phyloP scores from a whole-genome alignment of 2,329 filamentous ascomycete species.

The Penicillium sp. region DNA sequence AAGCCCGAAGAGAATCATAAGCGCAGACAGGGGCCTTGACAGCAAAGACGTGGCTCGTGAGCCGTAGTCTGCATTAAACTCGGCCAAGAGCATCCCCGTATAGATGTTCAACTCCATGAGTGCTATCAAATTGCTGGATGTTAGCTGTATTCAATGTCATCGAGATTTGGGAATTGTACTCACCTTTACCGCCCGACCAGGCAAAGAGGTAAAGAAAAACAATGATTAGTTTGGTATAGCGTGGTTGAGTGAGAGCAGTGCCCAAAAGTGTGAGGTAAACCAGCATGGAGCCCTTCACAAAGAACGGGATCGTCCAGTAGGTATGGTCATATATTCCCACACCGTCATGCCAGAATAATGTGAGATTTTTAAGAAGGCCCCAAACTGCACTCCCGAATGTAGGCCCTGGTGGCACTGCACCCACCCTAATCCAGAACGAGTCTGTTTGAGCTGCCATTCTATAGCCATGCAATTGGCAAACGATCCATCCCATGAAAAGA shows the following conservation, averaged over 20 bases:
- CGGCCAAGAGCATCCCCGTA: conserved; percentile 32
- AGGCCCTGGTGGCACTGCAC: conserved; percentile 19
- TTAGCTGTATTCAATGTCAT: background rate
- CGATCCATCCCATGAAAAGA: conserved; percentile 29
- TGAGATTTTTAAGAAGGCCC: conserved; percentile 25
- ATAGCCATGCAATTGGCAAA: conserved; percentile 31
- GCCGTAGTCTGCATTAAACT: conserved; percentile 32
- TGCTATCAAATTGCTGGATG: conserved; percentile 11
- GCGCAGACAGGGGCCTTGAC: conserved; percentile 23
- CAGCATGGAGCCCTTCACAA: conserved; percentile 47
- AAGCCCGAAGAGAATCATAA: conserved; percentile 31
- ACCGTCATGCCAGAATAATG: conserved; percentile 42
- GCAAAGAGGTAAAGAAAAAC: conserved; percentile 45
- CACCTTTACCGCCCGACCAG: conserved; percentile 36
- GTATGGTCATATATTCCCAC: conserved; percentile 48
- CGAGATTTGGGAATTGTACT: conserved; percentile 11
- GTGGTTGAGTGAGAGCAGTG: conserved; percentile 43
- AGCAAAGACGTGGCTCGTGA: conserved; percentile 25
- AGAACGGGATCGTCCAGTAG: conserved; percentile 50
- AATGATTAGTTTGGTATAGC: conserved; percentile 41
- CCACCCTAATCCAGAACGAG: conserved; percentile 30
- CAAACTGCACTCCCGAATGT: conserved; percentile 20
- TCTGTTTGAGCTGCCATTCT: conserved; percentile 27
- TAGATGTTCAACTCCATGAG: conserved; percentile 34
- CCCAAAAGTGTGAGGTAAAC: conserved; percentile 50